Base-by-base conservation (phyloP, 352 stramenopile species). In the Phytophthora sansomeana region DNA sequence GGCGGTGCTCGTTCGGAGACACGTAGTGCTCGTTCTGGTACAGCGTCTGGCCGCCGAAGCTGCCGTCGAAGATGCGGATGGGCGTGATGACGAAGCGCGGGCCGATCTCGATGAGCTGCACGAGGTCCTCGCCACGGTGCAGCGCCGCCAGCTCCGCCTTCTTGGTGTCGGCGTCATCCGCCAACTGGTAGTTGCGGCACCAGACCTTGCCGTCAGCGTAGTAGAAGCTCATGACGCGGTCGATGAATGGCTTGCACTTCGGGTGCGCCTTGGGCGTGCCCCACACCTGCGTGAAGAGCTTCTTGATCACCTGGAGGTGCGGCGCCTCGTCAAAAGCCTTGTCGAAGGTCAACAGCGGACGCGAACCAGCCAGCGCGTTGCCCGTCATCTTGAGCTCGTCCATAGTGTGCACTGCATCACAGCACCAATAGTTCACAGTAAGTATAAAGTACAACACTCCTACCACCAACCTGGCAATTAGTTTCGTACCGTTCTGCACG, bases 171-270 rank as follows among this genome's bases (percentile, higher is more conserved):
- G 86, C 88, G 26, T 95, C 86, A 42, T 96, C 88, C 32, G 85
- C 87, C 46, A 96, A 59, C 65, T 96, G 98, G 83, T 99, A 99
- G 79, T 99, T 99, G 62, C 98, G 93, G 63, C 99, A 97, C 98
- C 98, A 99, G 72, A 99, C 97, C 63, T 97, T 97, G 62, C 86
- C 83, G 59, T 98, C 93, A 1, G 95, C 78, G 60, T 96, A 87
- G 79, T 93, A 97, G 77, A 99, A 99, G 74, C 83, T 97, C 93
- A 99, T 99, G 47, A 99, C 89, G 54, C 98, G 93, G 84, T 99
- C 98, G 54, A 99, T 97, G 82, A 99, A 99, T 17, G 98, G 98
- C 80, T 99, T 99, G 83, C 90, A 98, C 88, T 99, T 99, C 6
- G 98, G 98, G 83, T 99, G 98, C 26, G 97, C 97, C 53, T 97